These are phyloP conservation scores for Ambrosiella xylebori DNA, from an alignment of 2,329 filamentous ascomycete genomes.

Conservation along the genomic window DNA sequence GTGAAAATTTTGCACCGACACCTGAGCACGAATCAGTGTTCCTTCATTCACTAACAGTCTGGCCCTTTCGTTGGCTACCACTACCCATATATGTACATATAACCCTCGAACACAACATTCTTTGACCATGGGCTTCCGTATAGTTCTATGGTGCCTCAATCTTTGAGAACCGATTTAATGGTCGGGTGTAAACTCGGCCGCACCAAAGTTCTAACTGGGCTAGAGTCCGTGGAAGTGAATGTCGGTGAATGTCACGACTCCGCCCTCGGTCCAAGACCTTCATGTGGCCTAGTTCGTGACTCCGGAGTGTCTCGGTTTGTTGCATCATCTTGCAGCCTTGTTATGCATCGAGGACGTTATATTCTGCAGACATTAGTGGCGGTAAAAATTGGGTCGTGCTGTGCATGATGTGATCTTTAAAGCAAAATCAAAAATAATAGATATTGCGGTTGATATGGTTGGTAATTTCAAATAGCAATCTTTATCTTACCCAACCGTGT, in stretches of 20 bases:
- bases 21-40: neutral
- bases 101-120: too few relatives aligned
- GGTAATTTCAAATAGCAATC: too few relatives aligned
- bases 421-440: too few relatives aligned
- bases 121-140: too few relatives aligned
- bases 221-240: neutral
- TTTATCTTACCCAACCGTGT: too few relatives aligned
- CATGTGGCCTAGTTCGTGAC: neutral
- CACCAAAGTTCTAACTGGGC: neutral
- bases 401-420: too few relatives aligned
- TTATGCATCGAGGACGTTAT: neutral
- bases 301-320: neutral
- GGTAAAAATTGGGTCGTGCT: too few relatives aligned
- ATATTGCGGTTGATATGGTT: too few relatives aligned
- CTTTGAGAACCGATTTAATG: neutral
- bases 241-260: neutral
- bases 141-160: too few relatives aligned
- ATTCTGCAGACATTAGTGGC: neutral
- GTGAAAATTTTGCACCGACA: neutral
- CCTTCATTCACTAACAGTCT: neutral
- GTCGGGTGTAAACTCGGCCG: neutral
- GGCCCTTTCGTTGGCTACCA: too few relatives aligned
- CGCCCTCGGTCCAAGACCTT: neutral
- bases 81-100: too few relatives aligned
- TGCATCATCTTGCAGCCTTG: neutral